Evolutionary conservation across 148 eudicot genomes (phyloP).

Genomic region (Nyssa sinensis): DNA sequence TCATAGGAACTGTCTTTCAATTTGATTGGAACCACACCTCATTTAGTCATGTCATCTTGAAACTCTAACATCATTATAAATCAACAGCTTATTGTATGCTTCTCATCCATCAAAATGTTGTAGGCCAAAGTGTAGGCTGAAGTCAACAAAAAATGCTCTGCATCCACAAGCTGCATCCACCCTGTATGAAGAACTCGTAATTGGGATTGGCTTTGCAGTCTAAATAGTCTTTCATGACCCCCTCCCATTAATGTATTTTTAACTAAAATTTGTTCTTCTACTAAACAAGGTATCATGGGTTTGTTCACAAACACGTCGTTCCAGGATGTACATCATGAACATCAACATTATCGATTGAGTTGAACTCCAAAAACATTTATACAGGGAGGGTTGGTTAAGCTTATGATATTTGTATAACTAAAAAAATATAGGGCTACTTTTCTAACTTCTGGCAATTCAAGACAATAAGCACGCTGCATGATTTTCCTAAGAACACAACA

Average conservation of each 20-base stretch:
- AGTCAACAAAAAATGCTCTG: too few relatives aligned
- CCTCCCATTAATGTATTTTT: not conserved
- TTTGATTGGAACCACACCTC: too few relatives aligned
- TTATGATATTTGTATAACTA: not conserved
- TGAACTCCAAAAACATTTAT: not conserved
- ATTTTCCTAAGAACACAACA: not conserved
- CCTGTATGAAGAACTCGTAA: too few relatives aligned
- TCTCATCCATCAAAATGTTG: too few relatives aligned
- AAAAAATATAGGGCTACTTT: not conserved
- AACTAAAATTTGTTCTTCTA: not conserved
- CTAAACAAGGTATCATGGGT: too few relatives aligned
- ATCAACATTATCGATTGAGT: not conserved
- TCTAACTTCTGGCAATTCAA: not conserved
- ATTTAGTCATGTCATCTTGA: too few relatives aligned
- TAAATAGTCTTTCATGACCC: not conserved
- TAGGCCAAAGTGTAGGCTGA: too few relatives aligned
- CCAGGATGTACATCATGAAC: not conserved
- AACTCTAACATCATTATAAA: too few relatives aligned
- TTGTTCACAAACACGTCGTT: not conserved
- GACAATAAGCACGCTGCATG: not conserved
- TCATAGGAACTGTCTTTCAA: too few relatives aligned
- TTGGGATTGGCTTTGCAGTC: not conserved
- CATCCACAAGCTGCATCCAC: too few relatives aligned
- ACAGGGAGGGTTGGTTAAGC: not conserved
- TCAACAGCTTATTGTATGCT: too few relatives aligned